Evolutionary conservation across 805 yeast genomes (phyloP), one percentile per base, ranked within the genome.

Genomic region (Barnettozyma siamensis): DNA sequence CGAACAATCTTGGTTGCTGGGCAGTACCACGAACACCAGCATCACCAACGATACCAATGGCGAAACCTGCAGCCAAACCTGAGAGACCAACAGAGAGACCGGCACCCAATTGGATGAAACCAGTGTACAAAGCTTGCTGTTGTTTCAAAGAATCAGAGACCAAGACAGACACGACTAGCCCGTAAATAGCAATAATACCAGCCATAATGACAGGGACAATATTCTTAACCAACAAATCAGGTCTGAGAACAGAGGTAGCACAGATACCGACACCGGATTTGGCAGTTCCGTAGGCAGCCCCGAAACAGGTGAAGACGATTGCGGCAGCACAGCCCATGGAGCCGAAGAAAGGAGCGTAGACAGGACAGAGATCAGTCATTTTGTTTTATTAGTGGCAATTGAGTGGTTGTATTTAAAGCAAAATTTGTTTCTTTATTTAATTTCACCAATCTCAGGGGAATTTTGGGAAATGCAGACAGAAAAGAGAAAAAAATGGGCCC

Each of bases 271-370:
- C 96, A 74, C 99, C 99, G 20, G 96, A 85, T 70, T 91, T 91
- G 62, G 99, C 99, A 53, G 98, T 91, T 74, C 99, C 99, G 69
- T 89, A 89, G 43, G 96, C 87, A 60, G 99, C 98, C 74, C 99
- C 99, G 65, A 89, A 88, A 64, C 96, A 88, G 66, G 99, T 89
- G 80, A 93, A 93, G 62, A 94, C 88, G 63, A 93, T 93, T 66
- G 99, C 97, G 41, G 98, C 88, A 45, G 99, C 95, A 77, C 99
- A 94, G 65, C 99, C 99, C 63, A 93, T 87, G 55, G 97, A 91
- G 61, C 99, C 99, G 69, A 93, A 93, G 77, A 93, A 93, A 65
- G 99, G 99, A 66, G 77, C 71, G 53, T 64, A 62, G 46, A 65
- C 69, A 35, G 71, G 67, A 57, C 70, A 35, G 52, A 36, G 58